Evolutionary conservation across 805 yeast species (phyloP), one percentile per base, ranked within the genome.

Genomic region (Cyberlindnera saturnus): DNA sequence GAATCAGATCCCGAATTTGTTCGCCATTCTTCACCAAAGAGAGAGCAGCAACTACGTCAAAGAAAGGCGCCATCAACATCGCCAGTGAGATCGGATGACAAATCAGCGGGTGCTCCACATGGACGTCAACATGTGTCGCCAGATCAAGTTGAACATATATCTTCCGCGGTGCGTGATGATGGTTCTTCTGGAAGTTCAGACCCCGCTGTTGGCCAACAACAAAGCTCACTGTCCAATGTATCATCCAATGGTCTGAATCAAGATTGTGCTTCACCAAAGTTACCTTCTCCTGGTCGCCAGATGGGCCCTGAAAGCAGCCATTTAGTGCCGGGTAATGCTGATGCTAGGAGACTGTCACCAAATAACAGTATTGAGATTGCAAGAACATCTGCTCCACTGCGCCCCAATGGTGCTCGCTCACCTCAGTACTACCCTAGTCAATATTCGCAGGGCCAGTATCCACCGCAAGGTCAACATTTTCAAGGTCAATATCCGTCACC

Each of bases 361-460:
- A 26, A 37, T 17, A 32, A 28, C 18, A 47, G 44, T 34, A 6
- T 40, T 15, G 44, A 43, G 18, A n/a, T 16, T 11, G 6, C 45
- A 5, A 45, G 55, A 34, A 44, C 41, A 1, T 41, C 39, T 14
- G 47, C 55, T 13, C 53, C 55, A 4, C 39, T 40, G 16, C 46
- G 47, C 19, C 44, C n/a, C 8, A 43, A 36, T 14, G 46, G 46
- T 29, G 32, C 33, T 6, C 34, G 39, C 16, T 32, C 35, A 26
- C 41, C 41, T 16, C 34, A 36, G 31, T 39, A 33, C 8, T 28
- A 40, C 17, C 39, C 45, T 6, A 26, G 17, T 11, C 32, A 26
- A 32, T 39, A 28, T 10, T 15, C 34, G 18, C 42, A 39, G 31
- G 37, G 28, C 17, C 29, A 18, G n/a, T 19, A 38, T 28, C 37